A percentile compares a stretch with the other conserved stretches of the same genome.
Conservation (phyloP, 2,329 filamentous ascomycete species). For the Xylariaceae sp. region DNA sequence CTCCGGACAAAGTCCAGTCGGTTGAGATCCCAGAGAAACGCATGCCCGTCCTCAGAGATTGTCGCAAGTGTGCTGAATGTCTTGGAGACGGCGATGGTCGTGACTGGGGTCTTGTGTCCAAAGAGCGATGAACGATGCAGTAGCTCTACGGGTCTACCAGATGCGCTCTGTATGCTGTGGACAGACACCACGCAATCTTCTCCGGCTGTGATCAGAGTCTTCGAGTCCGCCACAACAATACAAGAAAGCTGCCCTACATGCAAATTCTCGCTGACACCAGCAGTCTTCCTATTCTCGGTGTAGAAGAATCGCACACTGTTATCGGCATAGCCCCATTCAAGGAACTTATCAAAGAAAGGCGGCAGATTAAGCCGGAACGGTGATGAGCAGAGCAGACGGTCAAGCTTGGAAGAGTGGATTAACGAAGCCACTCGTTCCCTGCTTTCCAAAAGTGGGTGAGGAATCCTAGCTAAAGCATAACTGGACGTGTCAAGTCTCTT, state of each 20-base stretch:
- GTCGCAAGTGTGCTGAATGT: slow-evolving; percentile 87
- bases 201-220: slow-evolving; percentile 85
- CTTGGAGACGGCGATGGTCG: slow-evolving; percentile 76
- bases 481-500: slow-evolving; percentile 74
- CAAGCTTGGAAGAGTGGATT: slow-evolving; percentile 72
- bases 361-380: slow-evolving; percentile 84
- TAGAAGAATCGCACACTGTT: slow-evolving; percentile 89
- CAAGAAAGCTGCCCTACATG: slow-evolving; percentile 87
- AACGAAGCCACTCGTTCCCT: slow-evolving; percentile 78
- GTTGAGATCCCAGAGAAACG: slow-evolving; percentile 93
- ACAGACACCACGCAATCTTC: slow-evolving; percentile 89
- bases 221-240: slow-evolving; percentile 81
- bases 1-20: slow-evolving; percentile 79
- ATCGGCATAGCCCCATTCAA: slow-evolving; percentile 96
- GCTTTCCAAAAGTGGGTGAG: slow-evolving; percentile 71
- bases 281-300: slow-evolving; percentile 72
- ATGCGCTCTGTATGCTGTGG: slow-evolving; percentile 64
- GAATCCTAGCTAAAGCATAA: slow-evolving; percentile 70
- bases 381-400: slow-evolving; percentile 77
- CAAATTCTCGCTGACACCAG: slow-evolving; percentile 89
- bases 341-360: slow-evolving; percentile 80
- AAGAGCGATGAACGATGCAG: slow-evolving; percentile 77
- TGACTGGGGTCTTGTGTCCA: slow-evolving; percentile 82
- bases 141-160: slow-evolving; percentile 70
- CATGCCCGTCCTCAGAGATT: slow-evolving; percentile 73